These are phyloP conservation scores for Beauveria pseudobassiana DNA, from an alignment of 2,329 filamentous ascomycete genomes.

Conservation along the genomic window DNA sequence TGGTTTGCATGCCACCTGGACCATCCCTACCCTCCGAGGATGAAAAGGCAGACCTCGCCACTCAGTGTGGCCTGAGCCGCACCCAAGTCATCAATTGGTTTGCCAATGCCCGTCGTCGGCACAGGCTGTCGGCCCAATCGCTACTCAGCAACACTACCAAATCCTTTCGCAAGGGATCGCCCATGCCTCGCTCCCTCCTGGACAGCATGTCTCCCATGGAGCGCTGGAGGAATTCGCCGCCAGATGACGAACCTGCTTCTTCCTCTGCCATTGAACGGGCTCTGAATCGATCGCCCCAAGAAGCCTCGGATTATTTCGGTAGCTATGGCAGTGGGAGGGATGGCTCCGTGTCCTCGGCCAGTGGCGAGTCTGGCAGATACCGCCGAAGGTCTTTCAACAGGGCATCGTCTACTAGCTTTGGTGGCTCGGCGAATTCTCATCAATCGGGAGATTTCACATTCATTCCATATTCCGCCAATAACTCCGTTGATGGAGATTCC, in stretches of 20 bases:
- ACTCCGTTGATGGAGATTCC: conserved; percentile 7
- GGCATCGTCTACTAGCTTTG: conserved; percentile 16
- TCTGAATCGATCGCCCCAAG: conserved; percentile 12
- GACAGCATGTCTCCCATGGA: conserved; percentile 38
- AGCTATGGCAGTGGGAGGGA: conserved; percentile 16
- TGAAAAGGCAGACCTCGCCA: conserved; percentile 32
- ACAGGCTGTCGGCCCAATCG: conserved; percentile 28
- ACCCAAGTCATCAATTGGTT: conserved; percentile 44
- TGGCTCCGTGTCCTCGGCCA: conserved; percentile 24
- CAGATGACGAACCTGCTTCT: conserved; percentile 36
- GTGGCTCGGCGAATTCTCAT: conserved; percentile 13
- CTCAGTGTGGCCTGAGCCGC: conserved; percentile 36
- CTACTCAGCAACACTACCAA: conserved; percentile 18
- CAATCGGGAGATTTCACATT: not conserved
- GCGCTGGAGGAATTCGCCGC: conserved; percentile 33
- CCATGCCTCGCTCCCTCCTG: conserved; percentile 30
- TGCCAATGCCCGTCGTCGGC: conserved; percentile 41
- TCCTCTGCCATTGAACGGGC: conserved; percentile 31
- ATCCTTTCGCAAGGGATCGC: conserved; percentile 32
- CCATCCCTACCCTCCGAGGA: conserved; percentile 40
- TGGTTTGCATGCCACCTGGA: conserved; percentile 40
- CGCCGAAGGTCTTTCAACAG: conserved; percentile 9
- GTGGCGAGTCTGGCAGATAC: conserved; percentile 23
- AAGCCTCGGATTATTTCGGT: conserved; percentile 15
- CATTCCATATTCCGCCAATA: conserved; percentile 10